phyloP scores from a whole-genome alignment of 495 filamentous ascomycete species.

The Platismatia glauca region DNA sequence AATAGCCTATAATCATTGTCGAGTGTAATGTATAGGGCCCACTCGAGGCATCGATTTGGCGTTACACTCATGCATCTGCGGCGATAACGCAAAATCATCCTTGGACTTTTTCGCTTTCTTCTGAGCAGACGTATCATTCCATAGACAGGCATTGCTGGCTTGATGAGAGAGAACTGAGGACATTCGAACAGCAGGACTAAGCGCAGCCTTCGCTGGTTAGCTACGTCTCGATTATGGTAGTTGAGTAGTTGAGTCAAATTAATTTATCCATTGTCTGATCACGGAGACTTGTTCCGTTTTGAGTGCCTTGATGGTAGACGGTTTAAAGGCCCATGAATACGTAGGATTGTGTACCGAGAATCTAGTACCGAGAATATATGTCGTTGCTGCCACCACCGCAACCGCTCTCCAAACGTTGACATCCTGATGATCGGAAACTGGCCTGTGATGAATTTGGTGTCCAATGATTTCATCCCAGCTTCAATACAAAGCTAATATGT shows the following conservation, averaged over 20 bases:
- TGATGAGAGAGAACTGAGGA: conserved; percentile 6
- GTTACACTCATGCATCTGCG: conserved; percentile 6
- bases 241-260: too few relatives aligned
- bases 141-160: conserved; percentile 6
- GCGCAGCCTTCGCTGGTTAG: conserved; percentile 1
- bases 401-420: not conserved
- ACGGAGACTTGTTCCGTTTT: not conserved
- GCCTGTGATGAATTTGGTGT: too few relatives aligned
- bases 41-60: conserved; percentile 5
- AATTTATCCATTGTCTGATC: not conserved
- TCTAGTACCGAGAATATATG: not conserved
- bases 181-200: conserved; percentile 3
- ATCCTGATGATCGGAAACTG: too few relatives aligned
- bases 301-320: too few relatives aligned
- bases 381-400: too few relatives aligned
- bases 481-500: not conserved
- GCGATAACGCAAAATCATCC: conserved; percentile 1
- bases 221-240: conserved; percentile 1
- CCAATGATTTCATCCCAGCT: not conserved
- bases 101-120: conserved; percentile 5
- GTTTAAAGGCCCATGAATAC: not conserved
- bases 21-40: conserved; percentile 10
- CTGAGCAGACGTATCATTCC: conserved; percentile 5
- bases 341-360: not conserved
- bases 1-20: conserved; percentile 15